phyloP scores from a whole-genome alignment of 371 early-diverging fungal genomes.

The Amoeboaphelidium protococcarum region DNA sequence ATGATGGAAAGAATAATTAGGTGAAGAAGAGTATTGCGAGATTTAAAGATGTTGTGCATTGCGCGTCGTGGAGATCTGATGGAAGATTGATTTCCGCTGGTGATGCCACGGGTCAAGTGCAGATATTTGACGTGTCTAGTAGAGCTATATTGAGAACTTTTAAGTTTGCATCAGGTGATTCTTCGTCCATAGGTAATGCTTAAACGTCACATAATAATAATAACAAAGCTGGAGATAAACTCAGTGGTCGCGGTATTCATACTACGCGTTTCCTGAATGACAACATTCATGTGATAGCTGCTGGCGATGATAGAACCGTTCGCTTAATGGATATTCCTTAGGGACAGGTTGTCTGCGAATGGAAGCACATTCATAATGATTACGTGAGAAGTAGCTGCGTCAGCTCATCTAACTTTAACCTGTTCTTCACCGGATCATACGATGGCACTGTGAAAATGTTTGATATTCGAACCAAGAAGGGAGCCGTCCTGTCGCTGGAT shows the following conservation, averaged over 20 bases:
- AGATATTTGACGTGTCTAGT: slow-evolving; percentile 12
- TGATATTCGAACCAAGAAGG: slow-evolving; percentile 45
- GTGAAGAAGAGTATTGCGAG: slow-evolving; percentile 63
- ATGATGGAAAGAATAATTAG: slow-evolving; percentile 45
- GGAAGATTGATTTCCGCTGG: slow-evolving; percentile 76
- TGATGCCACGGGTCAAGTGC: slow-evolving; percentile 63
- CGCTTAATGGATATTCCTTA: slow-evolving; percentile 76
- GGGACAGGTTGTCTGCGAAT: slow-evolving; percentile 5
- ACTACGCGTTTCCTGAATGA: slow-evolving; percentile 3
- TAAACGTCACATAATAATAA: background rate
- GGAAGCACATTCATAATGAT: slow-evolving; percentile 17
- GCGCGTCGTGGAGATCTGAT: slow-evolving; percentile 49
- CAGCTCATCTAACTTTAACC: slow-evolving; percentile 40
- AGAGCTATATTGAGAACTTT: background rate
- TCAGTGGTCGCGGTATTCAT: background rate
- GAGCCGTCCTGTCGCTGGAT: slow-evolving; percentile 43
- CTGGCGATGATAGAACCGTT: slow-evolving; percentile 70
- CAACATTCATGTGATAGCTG: slow-evolving; percentile 50
- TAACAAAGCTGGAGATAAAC: background rate
- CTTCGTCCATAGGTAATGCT: slow-evolving; percentile 48
- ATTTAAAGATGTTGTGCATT: slow-evolving; percentile 61
- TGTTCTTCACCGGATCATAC: slow-evolving; percentile 67
- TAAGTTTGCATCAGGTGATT: slow-evolving; percentile 33
- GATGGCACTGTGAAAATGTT: slow-evolving; percentile 77
- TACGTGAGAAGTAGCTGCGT: slow-evolving; percentile 54